Conservation (phyloP, 1,139 yeast genomes). For the Suhomyces guaymorum region DNA sequence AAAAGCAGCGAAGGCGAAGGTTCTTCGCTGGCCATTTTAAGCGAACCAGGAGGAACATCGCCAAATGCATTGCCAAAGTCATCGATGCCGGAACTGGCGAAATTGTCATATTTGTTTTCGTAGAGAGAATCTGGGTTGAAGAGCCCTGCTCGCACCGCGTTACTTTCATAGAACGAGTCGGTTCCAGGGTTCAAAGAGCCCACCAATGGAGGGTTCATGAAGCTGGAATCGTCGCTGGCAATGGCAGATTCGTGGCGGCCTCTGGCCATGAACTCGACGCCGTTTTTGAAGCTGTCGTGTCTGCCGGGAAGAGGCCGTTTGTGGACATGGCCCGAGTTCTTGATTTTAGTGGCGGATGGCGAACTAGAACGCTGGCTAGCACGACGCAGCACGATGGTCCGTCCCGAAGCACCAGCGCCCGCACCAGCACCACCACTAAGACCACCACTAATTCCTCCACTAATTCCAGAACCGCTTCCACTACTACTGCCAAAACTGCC, state of each 20-base stretch:
- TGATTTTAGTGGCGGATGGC: conserved; percentile 27
- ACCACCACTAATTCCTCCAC: no score
- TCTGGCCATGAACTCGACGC: conserved; percentile 7
- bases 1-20: conserved; percentile 8
- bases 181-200: no score
- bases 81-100: conserved; percentile 6
- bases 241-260: no score
- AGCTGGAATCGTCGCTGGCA: no score
- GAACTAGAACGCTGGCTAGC: conserved; percentile 19
- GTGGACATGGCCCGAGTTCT: conserved; percentile 32
- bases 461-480: no score
- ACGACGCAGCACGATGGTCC: conserved; percentile 15
- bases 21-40: conserved; percentile 5
- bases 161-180: background rate
- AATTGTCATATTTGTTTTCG: conserved; percentile 4
- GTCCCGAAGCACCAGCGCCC: conserved; percentile 5
- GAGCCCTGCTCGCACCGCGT: no score
- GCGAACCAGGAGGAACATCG: conserved; percentile 9
- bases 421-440: no score
- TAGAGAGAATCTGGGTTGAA: conserved; percentile 1
- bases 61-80: conserved; percentile 7
- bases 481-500: no score
- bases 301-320: conserved; percentile 26
- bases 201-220: no score
- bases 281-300: conserved; percentile 8